phyloP scores from a whole-genome alignment of 2,329 filamentous ascomycete species.

The Metarhizium rileyi region DNA sequence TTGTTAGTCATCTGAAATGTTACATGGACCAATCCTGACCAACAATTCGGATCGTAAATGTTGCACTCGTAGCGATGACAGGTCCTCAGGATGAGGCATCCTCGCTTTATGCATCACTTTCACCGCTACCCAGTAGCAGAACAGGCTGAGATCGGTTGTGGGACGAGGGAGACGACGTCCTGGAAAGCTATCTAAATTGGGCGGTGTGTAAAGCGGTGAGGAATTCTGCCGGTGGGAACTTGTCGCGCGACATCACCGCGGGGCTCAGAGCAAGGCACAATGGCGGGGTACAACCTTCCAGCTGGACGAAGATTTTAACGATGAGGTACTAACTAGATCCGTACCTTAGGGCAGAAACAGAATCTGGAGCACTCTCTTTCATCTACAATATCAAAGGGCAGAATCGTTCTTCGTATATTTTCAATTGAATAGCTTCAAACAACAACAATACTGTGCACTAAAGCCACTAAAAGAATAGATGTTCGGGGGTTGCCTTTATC shows the following conservation, averaged over 20 bases:
- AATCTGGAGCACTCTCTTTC: no score
- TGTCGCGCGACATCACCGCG: constrained; percentile 6
- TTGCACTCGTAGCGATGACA: constrained; percentile 57
- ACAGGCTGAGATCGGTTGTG: not conserved
- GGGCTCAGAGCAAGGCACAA: constrained; percentile 3
- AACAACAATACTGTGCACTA: no score
- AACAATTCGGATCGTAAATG: constrained; percentile 78
- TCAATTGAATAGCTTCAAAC: no score
- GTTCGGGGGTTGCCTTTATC: no score
- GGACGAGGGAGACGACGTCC: not conserved
- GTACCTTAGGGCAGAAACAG: not conserved
- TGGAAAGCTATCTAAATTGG: constrained; percentile 1
- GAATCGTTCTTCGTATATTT: no score
- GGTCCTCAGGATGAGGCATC: constrained; percentile 25
- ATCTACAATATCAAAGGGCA: no score
- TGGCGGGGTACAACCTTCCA: constrained; percentile 2
- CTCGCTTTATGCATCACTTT: not conserved
- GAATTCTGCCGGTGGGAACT: constrained; percentile 11
- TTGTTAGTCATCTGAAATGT: not conserved
- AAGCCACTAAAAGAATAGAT: no score
- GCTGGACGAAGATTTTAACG: not conserved
- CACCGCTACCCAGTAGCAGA: not conserved
- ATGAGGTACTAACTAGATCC: not conserved
- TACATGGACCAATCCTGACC: constrained; percentile 21
- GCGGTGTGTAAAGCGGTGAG: constrained; percentile 11